These are phyloP conservation scores for Apiotrichum montevideense DNA, from an alignment of 1,284 basidiomycete genomes.

Conservation along the genomic window DNA sequence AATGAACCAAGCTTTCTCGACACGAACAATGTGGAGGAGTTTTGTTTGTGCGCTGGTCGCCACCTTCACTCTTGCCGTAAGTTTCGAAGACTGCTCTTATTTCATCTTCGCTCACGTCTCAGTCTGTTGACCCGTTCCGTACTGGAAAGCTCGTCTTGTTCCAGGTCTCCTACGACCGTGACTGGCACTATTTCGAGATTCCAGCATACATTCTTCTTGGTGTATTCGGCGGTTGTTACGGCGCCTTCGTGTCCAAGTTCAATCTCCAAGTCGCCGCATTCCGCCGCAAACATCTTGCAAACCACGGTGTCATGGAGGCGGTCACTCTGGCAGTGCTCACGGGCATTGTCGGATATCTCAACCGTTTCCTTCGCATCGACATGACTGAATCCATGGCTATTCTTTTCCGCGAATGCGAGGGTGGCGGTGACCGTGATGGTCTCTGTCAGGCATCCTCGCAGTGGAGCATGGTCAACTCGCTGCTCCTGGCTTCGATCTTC, in stretches of 20 bases:
- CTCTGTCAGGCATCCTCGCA: conserved; percentile 92
- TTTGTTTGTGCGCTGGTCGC: conserved; percentile 96
- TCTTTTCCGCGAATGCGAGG: conserved; percentile 93
- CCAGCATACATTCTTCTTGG: conserved; percentile 91
- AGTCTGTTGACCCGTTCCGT: conserved; percentile 97
- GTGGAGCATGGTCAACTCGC: conserved; percentile 90
- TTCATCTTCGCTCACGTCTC: background rate
- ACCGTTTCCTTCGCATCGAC: conserved; percentile 90
- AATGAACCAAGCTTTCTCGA: conserved; percentile 96
- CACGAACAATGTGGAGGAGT: conserved; percentile 96
- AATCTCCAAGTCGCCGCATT: conserved; percentile 93
- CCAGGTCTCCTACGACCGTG: conserved; percentile 93
- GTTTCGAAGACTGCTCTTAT: conserved; percentile 28
- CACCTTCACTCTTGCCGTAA: conserved; percentile 86
- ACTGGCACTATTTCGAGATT: conserved; percentile 99
- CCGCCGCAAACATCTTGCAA: conserved; percentile 76
- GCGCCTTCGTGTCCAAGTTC: conserved; percentile 94
- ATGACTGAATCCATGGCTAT: conserved; percentile 98
- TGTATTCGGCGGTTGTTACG: conserved; percentile 94
- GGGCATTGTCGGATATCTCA: conserved; percentile 86
- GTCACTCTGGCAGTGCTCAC: conserved; percentile 80
- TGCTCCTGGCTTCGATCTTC: conserved; percentile 84
- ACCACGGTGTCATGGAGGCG: conserved; percentile 82
- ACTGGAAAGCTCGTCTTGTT: conserved; percentile 98
- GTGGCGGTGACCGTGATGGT: conserved; percentile 83